These are phyloP conservation scores for Rosa lucieae DNA, from an alignment of 306 rosid genomes.

Conservation along the genomic window DNA sequence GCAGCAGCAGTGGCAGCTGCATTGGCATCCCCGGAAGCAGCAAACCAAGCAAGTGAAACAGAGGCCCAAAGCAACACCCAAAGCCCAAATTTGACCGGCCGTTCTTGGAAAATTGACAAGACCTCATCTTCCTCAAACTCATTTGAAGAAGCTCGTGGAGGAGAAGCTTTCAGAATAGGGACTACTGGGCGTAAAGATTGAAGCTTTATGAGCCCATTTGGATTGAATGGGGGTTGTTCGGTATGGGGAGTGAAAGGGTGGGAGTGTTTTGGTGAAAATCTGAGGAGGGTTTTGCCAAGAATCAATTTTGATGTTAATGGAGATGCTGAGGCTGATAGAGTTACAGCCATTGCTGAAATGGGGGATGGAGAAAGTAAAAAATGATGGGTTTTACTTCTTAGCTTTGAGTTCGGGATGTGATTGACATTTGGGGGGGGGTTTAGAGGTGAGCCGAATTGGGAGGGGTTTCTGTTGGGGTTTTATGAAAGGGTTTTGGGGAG, in stretches of 20 bases:
- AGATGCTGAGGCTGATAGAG: constrained; percentile 26
- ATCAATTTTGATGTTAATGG: constrained; percentile 34
- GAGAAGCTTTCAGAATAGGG: constrained; percentile 27
- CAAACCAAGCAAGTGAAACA: constrained; percentile 78
- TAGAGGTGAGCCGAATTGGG: not conserved
- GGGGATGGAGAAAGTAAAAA: not conserved
- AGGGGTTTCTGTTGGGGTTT: constrained; percentile 5
- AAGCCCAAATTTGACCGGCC: constrained; percentile 53
- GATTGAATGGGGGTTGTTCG: constrained; percentile 18
- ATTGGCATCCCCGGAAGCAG: constrained; percentile 78
- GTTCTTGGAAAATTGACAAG: constrained; percentile 41
- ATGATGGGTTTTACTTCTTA: not conserved
- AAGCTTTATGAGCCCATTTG: constrained; percentile 23
- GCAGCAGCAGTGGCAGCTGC: constrained; percentile 57
- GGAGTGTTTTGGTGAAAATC: constrained; percentile 29
- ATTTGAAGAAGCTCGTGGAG: constrained; percentile 38
- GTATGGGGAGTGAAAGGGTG: constrained; percentile 8
- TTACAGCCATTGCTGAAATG: constrained; percentile 47
- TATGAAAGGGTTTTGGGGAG: not conserved
- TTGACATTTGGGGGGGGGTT: not conserved
- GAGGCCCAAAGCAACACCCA: constrained; percentile 84
- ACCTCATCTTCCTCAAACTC: constrained; percentile 43
- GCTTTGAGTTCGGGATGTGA: not conserved
- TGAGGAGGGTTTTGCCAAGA: constrained; percentile 40
- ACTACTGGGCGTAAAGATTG: constrained; percentile 19